Base-by-base conservation (phyloP, 192 early-diverging fungal genomes). In the Coemansia sp. region DNA sequence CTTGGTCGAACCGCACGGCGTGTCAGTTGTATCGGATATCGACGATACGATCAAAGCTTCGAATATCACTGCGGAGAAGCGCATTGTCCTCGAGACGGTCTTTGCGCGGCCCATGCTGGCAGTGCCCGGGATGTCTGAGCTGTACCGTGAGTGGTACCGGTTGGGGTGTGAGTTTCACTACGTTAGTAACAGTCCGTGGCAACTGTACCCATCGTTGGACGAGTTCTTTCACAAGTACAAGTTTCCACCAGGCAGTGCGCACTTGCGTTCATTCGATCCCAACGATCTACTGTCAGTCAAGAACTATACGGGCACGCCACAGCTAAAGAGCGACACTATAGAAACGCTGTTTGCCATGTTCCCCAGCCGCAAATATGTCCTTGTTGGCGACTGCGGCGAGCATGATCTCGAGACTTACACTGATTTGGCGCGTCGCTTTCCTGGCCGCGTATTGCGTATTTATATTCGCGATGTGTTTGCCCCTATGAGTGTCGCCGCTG, bases 1-100 rank as follows among this genome's bases (percentile, higher is more conserved):
- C 33, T 29, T 84, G 46, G 78, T 84, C 7, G 87, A 90, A 18
- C 88, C 87, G 1, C 70, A 64, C 7, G 95, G 96, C 13, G 73
- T 93, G 10, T 94, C 93, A 0, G 74, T 96, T 12, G 91, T 96
- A 36, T 92, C 91, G 3, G 91, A 92, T 67, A 91, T 97, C 64
- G 95, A 97, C 76, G 95, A 97, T 75, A 97, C 95, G 10, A 97
- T 97, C 76, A 95, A 95, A 72, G 86, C 92, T 11, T 94, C 94
- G 0, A 85, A 90, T 27, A 87, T 97, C 36, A 72, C 87, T 11
- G 77, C 78, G 18, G 93, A 94, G n/a, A 87, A 89, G 34, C 81
- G 86, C 47, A 87, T 88, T 12, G 87, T 94, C 36, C 83, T 85
- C 3, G 86, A 91, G 18, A 79, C 81, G 0, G 78, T 73, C 41